Evolutionary conservation across 164 flowering plant species (phyloP), one percentile per base, ranked within the genome.

Genomic region (Malania oleifera): DNA sequence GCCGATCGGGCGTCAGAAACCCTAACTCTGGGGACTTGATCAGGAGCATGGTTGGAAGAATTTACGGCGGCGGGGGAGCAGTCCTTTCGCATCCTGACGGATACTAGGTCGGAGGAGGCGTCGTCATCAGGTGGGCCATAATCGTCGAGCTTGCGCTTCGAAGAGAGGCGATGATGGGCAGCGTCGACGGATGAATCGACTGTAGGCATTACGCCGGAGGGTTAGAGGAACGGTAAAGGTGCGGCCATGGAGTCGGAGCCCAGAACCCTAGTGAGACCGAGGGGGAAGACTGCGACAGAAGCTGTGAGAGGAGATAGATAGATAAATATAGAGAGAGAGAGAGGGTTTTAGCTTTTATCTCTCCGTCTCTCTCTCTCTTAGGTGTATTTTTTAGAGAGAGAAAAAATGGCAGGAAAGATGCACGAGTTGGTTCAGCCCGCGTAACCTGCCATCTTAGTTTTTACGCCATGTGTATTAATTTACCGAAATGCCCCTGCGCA

Each of bases 81-180:
- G 63, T 67, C 71, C 35, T 69, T 74, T 20, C 67, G 53, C 82
- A 75, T 79, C 56, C 77, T 64, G 28, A 63, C 64, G 28, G 67
- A 60, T 22, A 70, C 53, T 53, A 74, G 38, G 51, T 73, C 80
- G 0, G 64, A 28, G 45, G 29, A 35, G 18, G 28, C 34, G 18
- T 61, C 70, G 5, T 66, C 75, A 3, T 67, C 54, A 41, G 40
- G 7, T 26, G 68, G 53, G 5, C 54, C 78, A 53, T 62, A 77
- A 27, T 77, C 82, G 54, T 75, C 84, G 18, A 80, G 38, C 53
- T 80, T 80, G 14, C 82, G 70, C 61, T 80, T 80, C 18, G 80
- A 57, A 0, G 73, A 60, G 34, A 64, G 61, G n/a, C 73, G 76
- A 46, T 56, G 72, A 35, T 61, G 51, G 51, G 9, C 12, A 2